A percentile compares a stretch with the other conserved stretches of the same genome.
phyloP scores from a whole-genome alignment of 495 filamentous ascomycete genomes.

The Cetradonia linearis region DNA sequence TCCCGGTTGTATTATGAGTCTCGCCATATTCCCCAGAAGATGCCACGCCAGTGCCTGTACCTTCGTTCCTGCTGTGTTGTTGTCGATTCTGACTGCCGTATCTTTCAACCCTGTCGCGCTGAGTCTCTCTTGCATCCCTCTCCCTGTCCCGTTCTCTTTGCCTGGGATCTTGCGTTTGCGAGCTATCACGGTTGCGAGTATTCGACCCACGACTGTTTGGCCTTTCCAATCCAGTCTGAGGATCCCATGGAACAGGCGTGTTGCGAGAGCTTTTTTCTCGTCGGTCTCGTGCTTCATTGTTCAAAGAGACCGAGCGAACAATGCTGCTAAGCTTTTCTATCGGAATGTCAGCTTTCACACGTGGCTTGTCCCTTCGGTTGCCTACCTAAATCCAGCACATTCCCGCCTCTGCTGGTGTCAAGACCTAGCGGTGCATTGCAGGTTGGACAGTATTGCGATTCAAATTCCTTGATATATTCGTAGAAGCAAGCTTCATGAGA shows the following conservation, averaged over 20 bases:
- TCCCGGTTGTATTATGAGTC: conserved; percentile 36
- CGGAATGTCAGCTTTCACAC: conserved; percentile 13
- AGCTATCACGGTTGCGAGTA: conserved; percentile 29
- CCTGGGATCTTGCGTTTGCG: conserved; percentile 36
- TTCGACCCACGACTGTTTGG: conserved; percentile 41
- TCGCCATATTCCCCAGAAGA: conserved; percentile 72
- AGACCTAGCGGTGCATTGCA: conserved; percentile 89
- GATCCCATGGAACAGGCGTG: conserved; percentile 53
- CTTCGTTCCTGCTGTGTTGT: conserved; percentile 58
- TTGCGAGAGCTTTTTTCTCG: conserved; percentile 40
- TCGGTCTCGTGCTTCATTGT: conserved; percentile 21
- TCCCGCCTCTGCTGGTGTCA: conserved; percentile 90
- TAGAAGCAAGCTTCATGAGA: conserved; percentile 99
- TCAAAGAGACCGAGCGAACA: conserved; percentile 71
- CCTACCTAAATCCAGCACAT: conserved; percentile 88
- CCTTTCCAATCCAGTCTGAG: conserved; percentile 39
- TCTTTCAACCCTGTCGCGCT: conserved; percentile 49
- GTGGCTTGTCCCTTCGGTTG: neutral
- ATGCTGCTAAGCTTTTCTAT: conserved; percentile 92
- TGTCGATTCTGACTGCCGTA: conserved; percentile 43
- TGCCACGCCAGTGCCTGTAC: conserved; percentile 62
- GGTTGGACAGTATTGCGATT: conserved; percentile 88
- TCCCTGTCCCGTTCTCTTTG: conserved; percentile 38
- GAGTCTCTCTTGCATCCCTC: conserved; percentile 49
- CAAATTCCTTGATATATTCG: conserved; percentile 92